A percentile compares a stretch with the other conserved stretches of the same genome.
phyloP scores from a whole-genome alignment of 495 filamentous ascomycete genomes.

The Aspergillus campestris region DNA sequence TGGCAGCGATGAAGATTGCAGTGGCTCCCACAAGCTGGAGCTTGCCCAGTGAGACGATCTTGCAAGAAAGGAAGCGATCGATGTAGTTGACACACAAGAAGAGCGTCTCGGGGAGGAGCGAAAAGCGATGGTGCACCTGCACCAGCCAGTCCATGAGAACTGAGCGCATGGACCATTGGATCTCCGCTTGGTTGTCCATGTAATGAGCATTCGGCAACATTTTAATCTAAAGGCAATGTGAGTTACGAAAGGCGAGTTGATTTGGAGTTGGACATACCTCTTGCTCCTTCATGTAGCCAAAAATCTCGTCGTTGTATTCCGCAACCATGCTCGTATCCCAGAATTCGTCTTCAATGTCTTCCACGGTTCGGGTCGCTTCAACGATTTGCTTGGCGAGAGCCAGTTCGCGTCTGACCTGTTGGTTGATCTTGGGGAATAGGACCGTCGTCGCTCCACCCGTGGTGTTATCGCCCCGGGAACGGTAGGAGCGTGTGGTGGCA shows the following conservation, averaged over 20 bases:
- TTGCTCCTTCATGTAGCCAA: constrained; percentile 75
- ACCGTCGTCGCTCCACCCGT: constrained; percentile 63
- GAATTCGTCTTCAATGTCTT: constrained; percentile 75
- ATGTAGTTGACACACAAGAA: constrained; percentile 93
- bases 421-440: constrained; percentile 62
- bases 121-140: constrained; percentile 89
- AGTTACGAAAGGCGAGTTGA: constrained; percentile 1
- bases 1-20: constrained; percentile 90
- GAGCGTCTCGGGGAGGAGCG: constrained; percentile 84
- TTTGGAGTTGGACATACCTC: constrained; percentile 56
- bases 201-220: constrained; percentile 85
- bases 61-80: constrained; percentile 90
- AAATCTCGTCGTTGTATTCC: constrained; percentile 94
- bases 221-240: constrained; percentile 44
- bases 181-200: constrained; percentile 95
- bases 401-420: constrained; percentile 56
- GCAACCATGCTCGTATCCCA: constrained; percentile 98
- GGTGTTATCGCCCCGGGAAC: constrained; percentile 71
- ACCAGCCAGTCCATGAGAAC: constrained; percentile 98
- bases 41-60: constrained; percentile 90
- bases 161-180: constrained; percentile 97
- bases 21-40: constrained; percentile 94
- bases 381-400: constrained; percentile 61
- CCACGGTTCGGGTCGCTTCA: constrained; percentile 44
- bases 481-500: constrained; percentile 64